These are phyloP conservation scores for Hymenoscyphus infarciens DNA, from an alignment of 2,329 filamentous ascomycete genomes.

Conservation along the genomic window DNA sequence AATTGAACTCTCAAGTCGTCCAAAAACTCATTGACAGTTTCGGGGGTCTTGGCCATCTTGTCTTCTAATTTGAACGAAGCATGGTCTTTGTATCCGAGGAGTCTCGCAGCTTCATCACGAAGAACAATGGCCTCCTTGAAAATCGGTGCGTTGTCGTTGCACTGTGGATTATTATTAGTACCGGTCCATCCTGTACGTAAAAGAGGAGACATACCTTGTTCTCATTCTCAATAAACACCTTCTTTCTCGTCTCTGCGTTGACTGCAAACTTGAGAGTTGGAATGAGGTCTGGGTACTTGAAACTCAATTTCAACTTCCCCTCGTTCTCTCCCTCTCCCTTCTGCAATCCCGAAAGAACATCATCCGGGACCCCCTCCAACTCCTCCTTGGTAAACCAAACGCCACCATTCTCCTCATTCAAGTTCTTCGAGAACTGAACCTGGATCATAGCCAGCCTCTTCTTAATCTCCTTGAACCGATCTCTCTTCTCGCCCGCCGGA, in stretches of 20 bases:
- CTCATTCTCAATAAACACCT: slow-evolving; percentile 70
- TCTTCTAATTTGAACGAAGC: slow-evolving; percentile 73
- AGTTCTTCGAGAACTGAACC: slow-evolving; percentile 73
- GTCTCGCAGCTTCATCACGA: slow-evolving; percentile 72
- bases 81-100: slow-evolving; percentile 74
- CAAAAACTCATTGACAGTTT: slow-evolving; percentile 70
- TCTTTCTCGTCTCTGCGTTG: slow-evolving; percentile 64
- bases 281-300: slow-evolving; percentile 82
- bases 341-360: slow-evolving; percentile 63
- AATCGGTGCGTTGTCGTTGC: slow-evolving; percentile 66
- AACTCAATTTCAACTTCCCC: slow-evolving; percentile 70
- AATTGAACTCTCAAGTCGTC: slow-evolving; percentile 65
- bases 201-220: slow-evolving; percentile 58
- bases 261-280: slow-evolving; percentile 74
- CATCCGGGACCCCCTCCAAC: slow-evolving; percentile 69
- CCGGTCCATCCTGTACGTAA: not conserved
- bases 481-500: slow-evolving; percentile 64
- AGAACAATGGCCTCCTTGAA: slow-evolving; percentile 73
- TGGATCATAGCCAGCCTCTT: slow-evolving; percentile 70
- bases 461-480: slow-evolving; percentile 84
- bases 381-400: slow-evolving; percentile 74
- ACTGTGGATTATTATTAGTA: slow-evolving; percentile 37
- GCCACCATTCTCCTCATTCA: slow-evolving; percentile 80
- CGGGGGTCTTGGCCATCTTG: slow-evolving; percentile 79
- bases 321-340: slow-evolving; percentile 71